These are phyloP conservation scores for Lachancea nothofagi DNA, from an alignment of 805 yeast species.

Conservation along the genomic window DNA sequence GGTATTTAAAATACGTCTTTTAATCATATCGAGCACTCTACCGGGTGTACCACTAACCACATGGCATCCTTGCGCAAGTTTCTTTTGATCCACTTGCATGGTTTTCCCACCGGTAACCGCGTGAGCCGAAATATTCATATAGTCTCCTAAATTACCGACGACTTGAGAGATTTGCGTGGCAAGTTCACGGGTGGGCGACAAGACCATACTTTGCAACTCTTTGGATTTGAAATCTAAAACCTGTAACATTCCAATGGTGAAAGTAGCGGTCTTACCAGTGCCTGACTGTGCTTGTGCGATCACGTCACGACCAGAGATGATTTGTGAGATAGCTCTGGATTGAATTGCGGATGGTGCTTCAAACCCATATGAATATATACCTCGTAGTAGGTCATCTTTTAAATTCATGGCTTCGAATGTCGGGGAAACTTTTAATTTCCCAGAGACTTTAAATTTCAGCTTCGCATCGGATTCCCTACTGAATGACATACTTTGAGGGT, in stretches of 20 bases:
- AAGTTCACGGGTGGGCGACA: slow-evolving; percentile 95
- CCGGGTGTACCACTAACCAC: slow-evolving; percentile 98
- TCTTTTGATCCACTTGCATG: slow-evolving; percentile 73
- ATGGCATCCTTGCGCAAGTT: slow-evolving; percentile 63
- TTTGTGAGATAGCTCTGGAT: slow-evolving; percentile 92
- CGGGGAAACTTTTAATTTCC: slow-evolving; percentile 45
- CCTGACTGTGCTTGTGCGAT: slow-evolving; percentile 99
- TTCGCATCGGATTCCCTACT: slow-evolving; percentile 55
- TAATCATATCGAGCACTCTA: slow-evolving; percentile 85
- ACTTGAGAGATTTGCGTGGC: slow-evolving; percentile 92
- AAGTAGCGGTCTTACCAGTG: slow-evolving; percentile 99
- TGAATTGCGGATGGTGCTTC: slow-evolving; percentile 97
- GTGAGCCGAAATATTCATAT: slow-evolving; percentile 78
- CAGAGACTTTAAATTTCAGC: slow-evolving; percentile 57
- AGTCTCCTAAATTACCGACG: slow-evolving; percentile 78
- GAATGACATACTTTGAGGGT: slow-evolving; percentile 43
- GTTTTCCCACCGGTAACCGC: slow-evolving; percentile 94
- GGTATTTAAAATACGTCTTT: slow-evolving; percentile 68
- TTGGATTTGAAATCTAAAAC: slow-evolving; percentile 66
- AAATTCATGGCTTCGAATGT: slow-evolving; percentile 72
- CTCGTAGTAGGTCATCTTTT: slow-evolving; percentile 54
- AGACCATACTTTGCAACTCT: slow-evolving; percentile 81
- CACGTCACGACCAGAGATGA: slow-evolving; percentile 88
- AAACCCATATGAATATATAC: slow-evolving; percentile 84
- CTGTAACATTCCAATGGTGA: slow-evolving; percentile 88